These are phyloP conservation scores for Linnemannia elongata DNA, from an alignment of 192 early-diverging fungal species.

Conservation along the genomic window DNA sequence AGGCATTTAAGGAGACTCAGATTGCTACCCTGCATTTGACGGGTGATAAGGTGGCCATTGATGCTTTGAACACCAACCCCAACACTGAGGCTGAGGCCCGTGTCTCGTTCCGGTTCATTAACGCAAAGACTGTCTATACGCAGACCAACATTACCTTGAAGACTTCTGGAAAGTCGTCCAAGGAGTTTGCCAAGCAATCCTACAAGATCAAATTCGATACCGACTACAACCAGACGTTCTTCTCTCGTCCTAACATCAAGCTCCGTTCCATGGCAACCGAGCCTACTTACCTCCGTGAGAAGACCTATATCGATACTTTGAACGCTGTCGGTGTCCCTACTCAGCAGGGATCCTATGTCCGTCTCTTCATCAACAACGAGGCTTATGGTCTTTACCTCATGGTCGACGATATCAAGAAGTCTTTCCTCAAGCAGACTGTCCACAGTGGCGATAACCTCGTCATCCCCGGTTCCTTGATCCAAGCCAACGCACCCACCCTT, in stretches of 20 bases:
- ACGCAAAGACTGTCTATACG: constrained; percentile 50
- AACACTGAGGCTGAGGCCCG: constrained; percentile 30
- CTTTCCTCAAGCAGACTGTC: constrained; percentile 52
- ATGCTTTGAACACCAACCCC: constrained; percentile 45
- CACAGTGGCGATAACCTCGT: constrained; percentile 29
- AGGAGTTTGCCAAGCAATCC: constrained; percentile 64
- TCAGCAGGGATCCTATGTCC: constrained; percentile 58
- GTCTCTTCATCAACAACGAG: constrained; percentile 61
- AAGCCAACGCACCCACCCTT: constrained; percentile 39
- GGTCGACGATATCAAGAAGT: constrained; percentile 62
- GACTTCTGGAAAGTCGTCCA: constrained; percentile 63
- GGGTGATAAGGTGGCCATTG: constrained; percentile 41
- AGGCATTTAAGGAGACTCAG: constrained; percentile 58
- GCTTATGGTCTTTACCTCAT: constrained; percentile 61
- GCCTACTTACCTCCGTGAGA: constrained; percentile 59
- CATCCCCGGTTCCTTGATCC: constrained; percentile 38
- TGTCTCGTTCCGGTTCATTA: constrained; percentile 57
- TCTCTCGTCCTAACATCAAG: constrained; percentile 59
- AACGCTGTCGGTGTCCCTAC: constrained; percentile 60
- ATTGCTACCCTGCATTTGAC: constrained; percentile 60
- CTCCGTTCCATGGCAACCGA: constrained; percentile 63
- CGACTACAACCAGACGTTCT: constrained; percentile 56
- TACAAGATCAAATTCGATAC: constrained; percentile 60
- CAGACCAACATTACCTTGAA: constrained; percentile 54
- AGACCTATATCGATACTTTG: constrained; percentile 56